phyloP scores from a whole-genome alignment of 2,329 filamentous ascomycete genomes.

The Alternaria sp. region DNA sequence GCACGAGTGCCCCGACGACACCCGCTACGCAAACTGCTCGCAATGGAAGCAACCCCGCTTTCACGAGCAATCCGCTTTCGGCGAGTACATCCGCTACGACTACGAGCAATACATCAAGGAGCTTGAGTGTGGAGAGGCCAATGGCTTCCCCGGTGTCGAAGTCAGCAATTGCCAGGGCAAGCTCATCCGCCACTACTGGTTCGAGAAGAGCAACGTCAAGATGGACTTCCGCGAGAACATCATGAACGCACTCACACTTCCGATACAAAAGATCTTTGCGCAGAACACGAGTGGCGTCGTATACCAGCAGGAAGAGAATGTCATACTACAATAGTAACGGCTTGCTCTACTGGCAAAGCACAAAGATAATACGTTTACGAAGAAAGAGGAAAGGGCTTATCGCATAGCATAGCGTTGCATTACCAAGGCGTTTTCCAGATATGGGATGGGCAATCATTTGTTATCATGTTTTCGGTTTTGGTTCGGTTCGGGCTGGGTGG shows the following conservation, averaged over 20 bases:
- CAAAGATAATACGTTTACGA: not conserved
- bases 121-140: conserved; percentile 47
- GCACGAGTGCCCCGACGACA: conserved; percentile 50
- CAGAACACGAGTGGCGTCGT: conserved; percentile 38
- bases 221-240: conserved; percentile 44
- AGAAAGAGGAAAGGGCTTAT: conserved; percentile 7
- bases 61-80: conserved; percentile 50
- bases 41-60: conserved; percentile 48
- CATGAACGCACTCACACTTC: conserved; percentile 47
- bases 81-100: conserved; percentile 50
- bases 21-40: conserved; percentile 45
- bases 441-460: not conserved
- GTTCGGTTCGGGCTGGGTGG: not conserved
- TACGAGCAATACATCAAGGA: conserved; percentile 48
- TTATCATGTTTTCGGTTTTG: conserved; percentile 1
- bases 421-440: conserved; percentile 24
- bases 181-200: conserved; percentile 49
- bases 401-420: conserved; percentile 34
- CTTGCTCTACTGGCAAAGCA: not conserved
- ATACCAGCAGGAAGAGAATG: conserved; percentile 38
- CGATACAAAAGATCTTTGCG: conserved; percentile 44
- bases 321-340: conserved; percentile 21
- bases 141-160: conserved; percentile 46
- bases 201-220: conserved; percentile 44
- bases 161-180: conserved; percentile 46